phyloP scores from a whole-genome alignment of 176 grass and related monocot species.

The Rhynchospora tenuis region DNA sequence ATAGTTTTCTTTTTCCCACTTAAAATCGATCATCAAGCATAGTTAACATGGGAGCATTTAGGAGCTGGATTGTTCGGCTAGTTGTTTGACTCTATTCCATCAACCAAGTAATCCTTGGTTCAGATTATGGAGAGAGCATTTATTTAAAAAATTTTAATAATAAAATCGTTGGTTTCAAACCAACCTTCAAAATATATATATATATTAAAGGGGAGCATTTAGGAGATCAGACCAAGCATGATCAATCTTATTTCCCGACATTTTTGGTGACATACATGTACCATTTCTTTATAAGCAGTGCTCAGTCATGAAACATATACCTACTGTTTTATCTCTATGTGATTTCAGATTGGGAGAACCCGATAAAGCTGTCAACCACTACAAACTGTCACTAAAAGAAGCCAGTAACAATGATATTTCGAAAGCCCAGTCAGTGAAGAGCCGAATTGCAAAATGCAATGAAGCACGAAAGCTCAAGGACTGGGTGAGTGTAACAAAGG shows the following conservation, averaged over 20 bases:
- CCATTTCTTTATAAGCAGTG: not conserved
- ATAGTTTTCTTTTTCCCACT: not conserved
- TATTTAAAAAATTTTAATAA: too few relatives aligned
- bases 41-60: not conserved
- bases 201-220: not conserved
- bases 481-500: conserved; percentile 66
- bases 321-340: not conserved
- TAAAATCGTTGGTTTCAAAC: too few relatives aligned
- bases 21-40: not conserved
- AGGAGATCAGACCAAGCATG: not conserved
- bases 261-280: not conserved
- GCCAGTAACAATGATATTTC: conserved; percentile 33
- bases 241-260: not conserved
- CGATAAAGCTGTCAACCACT: conserved; percentile 71
- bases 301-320: not conserved
- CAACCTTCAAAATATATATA: too few relatives aligned
- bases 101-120: too few relatives aligned
- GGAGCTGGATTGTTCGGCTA: too few relatives aligned
- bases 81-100: too few relatives aligned
- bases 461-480: conserved; percentile 69
- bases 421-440: conserved; percentile 52
- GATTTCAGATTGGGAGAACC: conserved; percentile 70
- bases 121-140: too few relatives aligned
- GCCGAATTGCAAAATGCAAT: conserved; percentile 51
- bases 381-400: conserved; percentile 59